Evolutionary conservation across 1,139 yeast genomes (phyloP), one percentile per base, ranked within the genome.

Genomic region (Nematodospora anomalae): DNA sequence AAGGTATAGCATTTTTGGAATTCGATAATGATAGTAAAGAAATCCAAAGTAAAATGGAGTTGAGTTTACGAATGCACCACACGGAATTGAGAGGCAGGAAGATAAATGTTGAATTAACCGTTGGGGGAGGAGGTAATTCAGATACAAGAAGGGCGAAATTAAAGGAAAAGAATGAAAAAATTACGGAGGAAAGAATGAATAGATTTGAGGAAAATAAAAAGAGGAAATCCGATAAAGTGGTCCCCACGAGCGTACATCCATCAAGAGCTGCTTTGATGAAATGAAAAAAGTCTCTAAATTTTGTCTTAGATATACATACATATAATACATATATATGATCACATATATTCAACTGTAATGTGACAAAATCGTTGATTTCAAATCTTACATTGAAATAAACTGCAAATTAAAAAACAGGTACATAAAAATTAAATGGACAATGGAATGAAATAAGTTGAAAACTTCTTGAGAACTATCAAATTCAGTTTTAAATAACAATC

Each of bases 111-210:
- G 98, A 92, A 61, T 73, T 92, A 52, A 92, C 97, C 2, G 98
- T 88, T 32, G 98, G 98, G 36, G 98, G 98, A 32, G 98, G 98
- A 30, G 98, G 98, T 35, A 90, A 90, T 59, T 81, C 95, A 6
- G 71, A 74, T 38, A 71, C 67, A 26, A 71, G 98, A 49, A 55
- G 78, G 40, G 74, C 75, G 33, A 92, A 92, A 63, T 74, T 92
- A 51, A 78, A 78, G 54, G 78, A 75, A 36, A 90, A 92, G 71
- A 89, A 90, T 57, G 84, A 78, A 35, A 83, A 82, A 52, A 64
- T 88, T 47, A 71, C 72, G 28, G 80, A 71, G 27, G 94, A 88
- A 50, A 71, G 85, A 59, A 77, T 63, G 44, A 71, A 64, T 15
- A 74, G 78, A 52, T 64, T 76, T 16, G 53, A 55, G 26, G 41